A percentile compares a stretch with the other conserved stretches of the same genome.
phyloP scores from a whole-genome alignment of 306 rosid genomes.

The Medicago ruthenica region DNA sequence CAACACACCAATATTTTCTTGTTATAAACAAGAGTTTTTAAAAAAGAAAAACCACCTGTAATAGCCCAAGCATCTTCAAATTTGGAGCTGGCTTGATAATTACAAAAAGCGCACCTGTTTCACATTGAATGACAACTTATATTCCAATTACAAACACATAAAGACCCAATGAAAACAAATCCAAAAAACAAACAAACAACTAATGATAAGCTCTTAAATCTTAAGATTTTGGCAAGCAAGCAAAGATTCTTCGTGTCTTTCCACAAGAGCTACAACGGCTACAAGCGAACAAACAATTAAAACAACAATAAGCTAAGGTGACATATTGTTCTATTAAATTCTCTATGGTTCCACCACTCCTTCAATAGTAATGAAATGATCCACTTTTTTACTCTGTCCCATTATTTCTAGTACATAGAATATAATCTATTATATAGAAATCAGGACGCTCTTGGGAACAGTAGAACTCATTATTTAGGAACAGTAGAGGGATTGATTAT shows the following conservation, averaged over 20 bases:
- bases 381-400: neutral
- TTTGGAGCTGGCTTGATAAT: conserved; percentile 77
- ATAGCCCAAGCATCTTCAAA: conserved; percentile 91
- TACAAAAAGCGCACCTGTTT: conserved; percentile 85
- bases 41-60: conserved; percentile 64
- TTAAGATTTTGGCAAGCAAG: conserved; percentile 15
- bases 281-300: neutral
- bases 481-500: neutral
- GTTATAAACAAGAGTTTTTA: neutral
- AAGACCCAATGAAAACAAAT: neutral
- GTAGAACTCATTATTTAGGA: neutral
- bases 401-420: neutral
- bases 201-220: neutral
- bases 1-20: neutral
- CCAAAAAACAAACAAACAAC: too few relatives aligned
- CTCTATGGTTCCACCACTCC: neutral
- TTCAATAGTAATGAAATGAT: neutral
- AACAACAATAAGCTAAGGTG: neutral
- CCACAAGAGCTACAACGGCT: neutral
- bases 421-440: neutral
- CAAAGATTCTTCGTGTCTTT: neutral
- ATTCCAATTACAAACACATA: conserved; percentile 42
- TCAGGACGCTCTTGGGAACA: neutral
- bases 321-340: neutral
- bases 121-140: conserved; percentile 39